These are phyloP conservation scores for Zygotorulaspora danielsina DNA, from an alignment of 805 yeast genomes.

Conservation along the genomic window DNA sequence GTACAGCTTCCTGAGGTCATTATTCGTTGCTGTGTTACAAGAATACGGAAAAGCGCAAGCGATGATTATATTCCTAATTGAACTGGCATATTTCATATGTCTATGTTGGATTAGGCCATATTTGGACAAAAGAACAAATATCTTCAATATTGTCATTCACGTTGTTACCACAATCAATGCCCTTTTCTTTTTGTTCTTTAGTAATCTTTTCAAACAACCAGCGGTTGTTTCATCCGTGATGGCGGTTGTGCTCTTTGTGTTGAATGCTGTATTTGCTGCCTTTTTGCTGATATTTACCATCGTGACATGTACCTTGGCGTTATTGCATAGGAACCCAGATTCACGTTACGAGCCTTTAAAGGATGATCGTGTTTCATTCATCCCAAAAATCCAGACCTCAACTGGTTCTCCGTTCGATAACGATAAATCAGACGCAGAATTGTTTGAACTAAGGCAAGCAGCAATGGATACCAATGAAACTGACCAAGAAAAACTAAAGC, in stretches of 20 bases:
- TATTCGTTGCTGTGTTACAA: conserved; percentile 86
- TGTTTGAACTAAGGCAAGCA: conserved; percentile 36
- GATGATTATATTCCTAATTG: conserved; percentile 68
- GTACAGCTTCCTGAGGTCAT: conserved; percentile 68
- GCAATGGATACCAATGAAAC: conserved; percentile 37
- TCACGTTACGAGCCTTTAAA: conserved; percentile 92
- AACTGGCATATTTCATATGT: conserved; percentile 60
- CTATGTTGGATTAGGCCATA: conserved; percentile 77
- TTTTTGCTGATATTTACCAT: conserved; percentile 79
- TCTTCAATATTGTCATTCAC: conserved; percentile 84
- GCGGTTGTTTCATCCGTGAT: conserved; percentile 85
- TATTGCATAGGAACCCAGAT: conserved; percentile 88
- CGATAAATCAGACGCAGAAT: conserved; percentile 30
- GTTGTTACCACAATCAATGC: conserved; percentile 78
- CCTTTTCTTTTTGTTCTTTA: conserved; percentile 82
- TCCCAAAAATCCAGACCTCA: conserved; percentile 55
- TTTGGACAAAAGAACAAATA: conserved; percentile 91
- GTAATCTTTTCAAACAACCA: conserved; percentile 77
- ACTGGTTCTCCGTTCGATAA: conserved; percentile 21
- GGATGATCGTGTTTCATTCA: conserved; percentile 95
- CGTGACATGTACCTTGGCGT: conserved; percentile 78
- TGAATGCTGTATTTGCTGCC: conserved; percentile 86
- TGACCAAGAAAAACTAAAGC: conserved; percentile 26
- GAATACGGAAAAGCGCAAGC: conserved; percentile 77
- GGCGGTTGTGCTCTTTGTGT: conserved; percentile 82